Evolutionary conservation across 495 filamentous ascomycete species (phyloP), one percentile per base, ranked within the genome.

Genomic region (Terfezia claveryi): DNA sequence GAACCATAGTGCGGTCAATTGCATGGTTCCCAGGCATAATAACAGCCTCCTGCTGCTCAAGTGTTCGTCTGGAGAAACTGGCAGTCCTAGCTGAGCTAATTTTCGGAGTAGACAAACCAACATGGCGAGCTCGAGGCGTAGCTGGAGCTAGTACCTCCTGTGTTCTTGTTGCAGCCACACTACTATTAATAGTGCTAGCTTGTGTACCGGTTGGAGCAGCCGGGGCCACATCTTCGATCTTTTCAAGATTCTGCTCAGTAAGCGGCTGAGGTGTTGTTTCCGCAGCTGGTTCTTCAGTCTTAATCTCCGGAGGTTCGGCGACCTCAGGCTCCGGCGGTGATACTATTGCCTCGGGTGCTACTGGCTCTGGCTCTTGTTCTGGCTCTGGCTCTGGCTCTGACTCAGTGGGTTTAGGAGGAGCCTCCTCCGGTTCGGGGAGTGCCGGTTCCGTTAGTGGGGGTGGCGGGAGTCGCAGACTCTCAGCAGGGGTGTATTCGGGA

Each of bases 1-100:
- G 92, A 46, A 99, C 86, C n/a, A 87, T 82, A 51, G 88, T 77
- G 53, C 86, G 80, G 65, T 94, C 87, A 9, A 98, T 85, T 41
- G 87, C 87, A 61, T 93, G 87, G 68, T 95, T 94, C n/a, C 86
- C 87, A 36, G 91, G 91, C 91, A 99, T 96, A 52, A 94, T 84
- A 38, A 99, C 91, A 16, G 88, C 85, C 67, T 99, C 92, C 64
- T 89, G 87, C 63, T 99, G 91, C 58, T 95, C 87, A 61, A 92
- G 74, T 46, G 94, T 75, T 58, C 85, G 80, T 32, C 88, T 80
- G 64, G 88, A 80, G 63, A 80, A 83, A 61, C 80, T 84, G 36
- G 86, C 75, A 32, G 80, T 80, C 49, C 88, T 80, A 46, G 68
- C 68, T 49, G 73, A 58, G 36, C 73, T 11, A 6, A 46, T 46